phyloP scores from a whole-genome alignment of 257 asterid species.

The Forsythia suspensa region DNA sequence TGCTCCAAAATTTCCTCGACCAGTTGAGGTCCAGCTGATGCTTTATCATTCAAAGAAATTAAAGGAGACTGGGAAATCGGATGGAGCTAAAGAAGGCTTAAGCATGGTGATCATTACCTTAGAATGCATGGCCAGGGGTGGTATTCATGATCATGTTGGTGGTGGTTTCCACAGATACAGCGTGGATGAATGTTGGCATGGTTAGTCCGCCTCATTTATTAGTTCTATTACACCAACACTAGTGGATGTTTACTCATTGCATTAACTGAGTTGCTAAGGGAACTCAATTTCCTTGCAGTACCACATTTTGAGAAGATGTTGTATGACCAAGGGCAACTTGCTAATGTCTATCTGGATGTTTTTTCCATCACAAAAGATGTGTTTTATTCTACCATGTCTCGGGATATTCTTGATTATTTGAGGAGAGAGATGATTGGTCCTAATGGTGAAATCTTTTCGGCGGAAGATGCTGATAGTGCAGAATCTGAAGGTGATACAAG shows the following conservation, averaged over 20 bases:
- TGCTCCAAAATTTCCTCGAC: constrained; percentile 95
- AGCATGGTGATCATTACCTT: constrained; percentile 66
- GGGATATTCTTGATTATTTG: constrained; percentile 85
- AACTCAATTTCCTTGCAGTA: constrained; percentile 49
- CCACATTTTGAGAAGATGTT: constrained; percentile 99
- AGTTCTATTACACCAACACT: neutral
- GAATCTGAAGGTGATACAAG: constrained; percentile 64
- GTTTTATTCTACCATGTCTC: constrained; percentile 56
- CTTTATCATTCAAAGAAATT: constrained; percentile 75
- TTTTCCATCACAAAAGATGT: constrained; percentile 71
- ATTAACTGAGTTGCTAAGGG: neutral
- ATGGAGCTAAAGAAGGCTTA: constrained; percentile 65
- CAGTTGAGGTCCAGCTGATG: constrained; percentile 88
- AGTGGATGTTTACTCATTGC: neutral
- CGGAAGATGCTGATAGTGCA: constrained; percentile 98
- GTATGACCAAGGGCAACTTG: constrained; percentile 97
- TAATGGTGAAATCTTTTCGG: constrained; percentile 83
- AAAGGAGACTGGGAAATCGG: constrained; percentile 47
- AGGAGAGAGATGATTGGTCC: constrained; percentile 96
- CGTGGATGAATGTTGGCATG: constrained; percentile 99
- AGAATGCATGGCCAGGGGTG: constrained; percentile 89
- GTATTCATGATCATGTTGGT: constrained; percentile 89
- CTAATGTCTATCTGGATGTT: constrained; percentile 66
- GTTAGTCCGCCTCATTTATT: constrained; percentile 39
- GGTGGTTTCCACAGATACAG: constrained; percentile 99